A percentile compares a stretch with the other conserved stretches of the same genome.
Conservation (phyloP, 23 red algal genomes). For the Gracilaria gracilis region DNA sequence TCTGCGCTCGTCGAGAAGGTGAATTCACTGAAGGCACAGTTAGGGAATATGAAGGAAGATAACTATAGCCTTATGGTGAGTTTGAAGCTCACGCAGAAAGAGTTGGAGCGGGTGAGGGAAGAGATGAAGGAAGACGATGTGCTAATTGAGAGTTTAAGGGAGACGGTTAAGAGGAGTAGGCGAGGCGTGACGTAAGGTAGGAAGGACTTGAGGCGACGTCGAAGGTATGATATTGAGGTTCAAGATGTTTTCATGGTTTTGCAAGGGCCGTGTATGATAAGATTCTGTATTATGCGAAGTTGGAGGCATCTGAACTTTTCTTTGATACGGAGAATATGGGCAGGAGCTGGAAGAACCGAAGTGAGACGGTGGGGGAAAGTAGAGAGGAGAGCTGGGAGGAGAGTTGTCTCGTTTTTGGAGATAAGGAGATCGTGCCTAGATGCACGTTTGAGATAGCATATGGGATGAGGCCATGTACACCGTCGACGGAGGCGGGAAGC, state of each 20-base stretch:
- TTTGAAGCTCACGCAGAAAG: conserved; percentile 31
- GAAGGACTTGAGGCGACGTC: neutral
- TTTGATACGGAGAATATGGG: neutral
- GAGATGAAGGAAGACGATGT: neutral
- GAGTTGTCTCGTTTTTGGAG: neutral
- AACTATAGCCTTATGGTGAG: conserved; percentile 20
- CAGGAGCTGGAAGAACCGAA: neutral
- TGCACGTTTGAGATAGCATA: conserved; percentile 4
- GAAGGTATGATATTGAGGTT: conserved; percentile 11
- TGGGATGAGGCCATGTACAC: no score
- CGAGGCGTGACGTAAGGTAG: neutral
- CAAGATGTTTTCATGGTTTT: conserved; percentile 5
- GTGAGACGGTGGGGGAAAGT: no score
- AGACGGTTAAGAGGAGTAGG: neutral
- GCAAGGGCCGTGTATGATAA: neutral
- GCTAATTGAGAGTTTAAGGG: conserved; percentile 7
- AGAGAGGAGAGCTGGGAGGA: neutral
- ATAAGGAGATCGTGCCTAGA: conserved; percentile 3
- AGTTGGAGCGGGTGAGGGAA: conserved; percentile 9
- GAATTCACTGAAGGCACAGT: no score
- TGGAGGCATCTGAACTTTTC: neutral
- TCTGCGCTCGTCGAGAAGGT: neutral
- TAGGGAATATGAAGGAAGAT: conserved; percentile 16
- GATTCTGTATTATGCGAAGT: no score
- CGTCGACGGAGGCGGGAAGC: no score